These are phyloP conservation scores for Platanthera zijinensis DNA, from an alignment of 106 monocot genomes.

Conservation along the genomic window DNA sequence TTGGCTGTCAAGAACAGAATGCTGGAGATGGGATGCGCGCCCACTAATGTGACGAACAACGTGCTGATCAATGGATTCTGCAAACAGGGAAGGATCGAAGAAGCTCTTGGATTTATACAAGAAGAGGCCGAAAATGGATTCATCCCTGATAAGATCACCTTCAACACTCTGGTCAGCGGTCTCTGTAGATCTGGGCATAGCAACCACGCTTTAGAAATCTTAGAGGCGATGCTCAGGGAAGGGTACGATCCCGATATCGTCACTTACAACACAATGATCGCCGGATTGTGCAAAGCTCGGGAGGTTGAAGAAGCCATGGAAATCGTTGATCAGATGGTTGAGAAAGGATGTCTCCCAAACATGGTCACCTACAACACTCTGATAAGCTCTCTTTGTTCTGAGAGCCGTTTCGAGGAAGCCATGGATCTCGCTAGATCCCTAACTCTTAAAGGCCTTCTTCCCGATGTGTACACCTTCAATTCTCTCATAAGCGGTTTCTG, in stretches of 20 bases:
- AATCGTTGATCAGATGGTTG: slow-evolving; percentile 60
- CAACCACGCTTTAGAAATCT: slow-evolving; percentile 54
- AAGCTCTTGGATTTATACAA: slow-evolving; percentile 66
- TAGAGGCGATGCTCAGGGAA: slow-evolving; percentile 79
- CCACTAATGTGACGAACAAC: slow-evolving; percentile 56
- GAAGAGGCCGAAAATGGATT: slow-evolving; percentile 59
- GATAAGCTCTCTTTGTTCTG: slow-evolving; percentile 53
- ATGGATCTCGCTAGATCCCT: slow-evolving; percentile 68
- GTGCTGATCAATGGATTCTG: slow-evolving; percentile 72
- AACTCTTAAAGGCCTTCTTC: slow-evolving; percentile 57
- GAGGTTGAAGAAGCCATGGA: slow-evolving; percentile 56
- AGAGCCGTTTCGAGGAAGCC: slow-evolving; percentile 67
- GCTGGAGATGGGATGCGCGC: slow-evolving; percentile 48
- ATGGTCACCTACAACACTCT: slow-evolving; percentile 78
- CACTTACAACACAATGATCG: slow-evolving; percentile 70
- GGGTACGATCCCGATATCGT: slow-evolving; percentile 71
- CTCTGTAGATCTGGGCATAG: slow-evolving; percentile 60
- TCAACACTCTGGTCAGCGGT: slow-evolving; percentile 72
- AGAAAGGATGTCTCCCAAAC: slow-evolving; percentile 62
- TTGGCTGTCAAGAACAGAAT: slow-evolving; percentile 56
- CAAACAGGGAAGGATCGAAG: slow-evolving; percentile 49
- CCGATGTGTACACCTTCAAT: slow-evolving; percentile 75
- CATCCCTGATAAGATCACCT: slow-evolving; percentile 72
- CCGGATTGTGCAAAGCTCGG: slow-evolving; percentile 65
- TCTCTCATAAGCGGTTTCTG: slow-evolving; percentile 63